phyloP scores from a whole-genome alignment of 2,329 filamentous ascomycete species.

The Pseudopyrenochaeta lycopersici region DNA sequence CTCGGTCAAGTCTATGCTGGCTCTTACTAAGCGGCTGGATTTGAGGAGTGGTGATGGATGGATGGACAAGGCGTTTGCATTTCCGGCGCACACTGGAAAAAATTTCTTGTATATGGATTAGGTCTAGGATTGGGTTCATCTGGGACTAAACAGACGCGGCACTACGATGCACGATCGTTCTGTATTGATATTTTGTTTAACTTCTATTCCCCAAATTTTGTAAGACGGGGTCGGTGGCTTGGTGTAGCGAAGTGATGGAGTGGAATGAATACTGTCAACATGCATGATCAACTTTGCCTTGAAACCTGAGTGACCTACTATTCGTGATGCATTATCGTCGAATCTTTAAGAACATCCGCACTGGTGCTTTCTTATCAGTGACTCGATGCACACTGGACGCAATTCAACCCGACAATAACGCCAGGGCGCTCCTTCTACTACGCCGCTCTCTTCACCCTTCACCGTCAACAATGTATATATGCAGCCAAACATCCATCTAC shows the following conservation, averaged over 20 bases:
- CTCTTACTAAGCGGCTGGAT: constrained; percentile 11
- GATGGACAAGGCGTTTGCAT: constrained; percentile 10
- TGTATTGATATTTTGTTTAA: constrained; percentile 14
- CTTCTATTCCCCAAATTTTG: constrained; percentile 3
- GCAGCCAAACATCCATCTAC: too few species aligned
- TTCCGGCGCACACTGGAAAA: constrained; percentile 3
- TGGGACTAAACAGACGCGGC: constrained; percentile 3
- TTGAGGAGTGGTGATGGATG: neutral
- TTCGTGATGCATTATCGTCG: too few species aligned
- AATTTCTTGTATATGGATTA: constrained; percentile 5
- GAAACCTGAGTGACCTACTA: too few species aligned
- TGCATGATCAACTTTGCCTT: too few species aligned
- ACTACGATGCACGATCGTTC: constrained; percentile 7
- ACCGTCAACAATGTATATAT: too few species aligned
- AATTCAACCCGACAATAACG: too few species aligned
- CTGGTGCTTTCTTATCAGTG: too few species aligned
- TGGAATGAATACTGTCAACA: neutral
- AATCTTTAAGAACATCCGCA: too few species aligned
- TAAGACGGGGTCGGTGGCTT: constrained; percentile 14
- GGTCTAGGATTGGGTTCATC: constrained; percentile 1
- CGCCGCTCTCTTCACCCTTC: too few species aligned
- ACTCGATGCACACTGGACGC: too few species aligned
- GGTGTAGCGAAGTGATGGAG: constrained; percentile 11
- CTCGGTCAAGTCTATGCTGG: constrained; percentile 39
- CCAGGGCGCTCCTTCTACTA: too few species aligned